A percentile compares a stretch with the other conserved stretches of the same genome.
Conservation (phyloP, 2,329 filamentous ascomycete genomes). For the Penicillium griseofulvum region DNA sequence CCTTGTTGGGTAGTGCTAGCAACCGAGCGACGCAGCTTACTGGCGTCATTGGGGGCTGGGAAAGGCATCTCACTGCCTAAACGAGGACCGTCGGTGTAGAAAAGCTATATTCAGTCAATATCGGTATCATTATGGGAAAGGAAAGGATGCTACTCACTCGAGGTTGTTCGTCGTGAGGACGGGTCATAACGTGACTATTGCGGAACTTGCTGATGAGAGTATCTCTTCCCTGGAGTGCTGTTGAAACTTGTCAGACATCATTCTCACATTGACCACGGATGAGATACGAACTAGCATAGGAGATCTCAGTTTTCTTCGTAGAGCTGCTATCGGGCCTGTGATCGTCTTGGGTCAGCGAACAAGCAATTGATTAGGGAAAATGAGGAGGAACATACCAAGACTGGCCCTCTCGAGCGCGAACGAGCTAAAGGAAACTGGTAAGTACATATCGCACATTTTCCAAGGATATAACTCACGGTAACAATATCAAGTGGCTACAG, state of each 20-base stretch:
- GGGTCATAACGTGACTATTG: constrained; percentile 94
- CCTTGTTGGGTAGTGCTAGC: constrained; percentile 4
- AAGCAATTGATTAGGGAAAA: constrained; percentile 7
- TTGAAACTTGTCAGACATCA: constrained; percentile 25
- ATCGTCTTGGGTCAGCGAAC: constrained; percentile 30
- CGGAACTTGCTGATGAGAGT: constrained; percentile 92
- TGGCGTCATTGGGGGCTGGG: constrained; percentile 4
- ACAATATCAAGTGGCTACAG: constrained; percentile 69
- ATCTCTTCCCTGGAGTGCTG: constrained; percentile 88
- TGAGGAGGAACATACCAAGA: constrained; percentile 56
- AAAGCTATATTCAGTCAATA: constrained; percentile 48
- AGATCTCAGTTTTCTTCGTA: constrained; percentile 83
- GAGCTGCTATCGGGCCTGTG: constrained; percentile 63
- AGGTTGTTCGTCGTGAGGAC: constrained; percentile 75
- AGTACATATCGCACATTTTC: neutral
- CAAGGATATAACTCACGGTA: constrained; percentile 50
- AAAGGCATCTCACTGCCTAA: neutral
- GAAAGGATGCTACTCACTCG: constrained; percentile 57
- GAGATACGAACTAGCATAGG: constrained; percentile 77
- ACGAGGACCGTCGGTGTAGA: constrained; percentile 44
- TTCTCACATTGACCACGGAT: neutral
- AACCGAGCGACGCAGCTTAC: constrained; percentile 5
- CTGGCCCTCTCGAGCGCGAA: constrained; percentile 66
- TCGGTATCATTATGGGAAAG: neutral
- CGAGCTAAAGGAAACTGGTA: constrained; percentile 57